Evolutionary conservation across 2,329 filamentous ascomycete species (phyloP), one percentile per base, ranked within the genome.

Genomic region (Colletotrichum orbiculare): DNA sequence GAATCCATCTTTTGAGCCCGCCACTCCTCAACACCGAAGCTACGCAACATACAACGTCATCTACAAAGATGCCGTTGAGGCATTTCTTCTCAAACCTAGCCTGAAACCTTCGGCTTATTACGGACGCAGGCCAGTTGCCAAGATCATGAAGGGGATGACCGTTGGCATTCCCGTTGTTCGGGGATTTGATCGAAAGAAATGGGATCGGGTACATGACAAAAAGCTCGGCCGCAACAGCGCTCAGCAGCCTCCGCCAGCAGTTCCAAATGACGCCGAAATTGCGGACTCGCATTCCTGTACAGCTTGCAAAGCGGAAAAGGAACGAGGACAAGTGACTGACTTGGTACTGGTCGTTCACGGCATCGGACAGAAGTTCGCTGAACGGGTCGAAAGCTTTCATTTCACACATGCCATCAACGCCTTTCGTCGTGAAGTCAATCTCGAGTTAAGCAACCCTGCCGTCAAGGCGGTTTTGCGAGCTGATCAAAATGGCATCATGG

Each of bases 321-420:
- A 87, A 46, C 83, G 83, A 35, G 89, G 89, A 2, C 88, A 89
- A 66, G 92, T 97, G 6, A 95, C 91, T 1, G 96, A 99, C 73
- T 82, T 99, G 8, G 87, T 98, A 2, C 83, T 99, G 5, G 93
- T 98, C 9, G 92, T 96, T 47, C 96, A 99, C 73, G 96, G 96
- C 2, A 98, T 99, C 68, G 96, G 96, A 0, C 96, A 99, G 76
- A 98, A 99, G 75, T 85, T 98, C 54, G 96, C 94, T 0, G 94
- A 99, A 75, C 86, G 94, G 11, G 93, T 98, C 66, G 95, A 98
- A 76, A 97, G 93, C 71, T 99, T 94, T 72, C 93, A 98, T 76
- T 99, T 99, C 72, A 99, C 96, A 0, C 95, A 98, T 75, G 92
- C 94, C 6, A 95, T 98, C 74, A 98, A 97, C 73, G 87, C 90